phyloP scores from a whole-genome alignment of 1,284 basidiomycete species.

The Pseudozyma thailandica region DNA sequence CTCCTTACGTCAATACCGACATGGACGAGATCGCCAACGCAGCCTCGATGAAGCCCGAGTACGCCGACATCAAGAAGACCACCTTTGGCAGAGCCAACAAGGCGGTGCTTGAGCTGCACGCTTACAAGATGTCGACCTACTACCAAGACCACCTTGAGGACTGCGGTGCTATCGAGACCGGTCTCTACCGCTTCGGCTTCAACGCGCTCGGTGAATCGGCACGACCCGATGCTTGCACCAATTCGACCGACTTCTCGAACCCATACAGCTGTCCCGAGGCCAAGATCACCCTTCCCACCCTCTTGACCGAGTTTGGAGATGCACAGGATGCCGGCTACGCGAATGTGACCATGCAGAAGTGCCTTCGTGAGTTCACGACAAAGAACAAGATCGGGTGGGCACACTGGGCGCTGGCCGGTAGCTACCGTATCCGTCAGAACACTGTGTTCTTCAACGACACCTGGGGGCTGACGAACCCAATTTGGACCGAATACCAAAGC shows the following conservation, averaged over 20 bases:
- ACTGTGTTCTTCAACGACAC: conserved; percentile 35
- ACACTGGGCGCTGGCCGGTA: conserved; percentile 37
- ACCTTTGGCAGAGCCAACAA: conserved; percentile 42
- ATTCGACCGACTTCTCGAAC: conserved; percentile 17
- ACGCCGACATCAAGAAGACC: conserved; percentile 30
- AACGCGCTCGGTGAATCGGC: conserved; percentile 36
- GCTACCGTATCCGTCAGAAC: conserved; percentile 33
- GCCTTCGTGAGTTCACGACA: conserved; percentile 42
- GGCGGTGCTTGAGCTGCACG: conserved; percentile 44
- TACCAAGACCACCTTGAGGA: conserved; percentile 33
- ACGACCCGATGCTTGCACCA: conserved; percentile 22
- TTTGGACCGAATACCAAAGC: conserved; percentile 21
- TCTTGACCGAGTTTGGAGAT: conserved; percentile 45
- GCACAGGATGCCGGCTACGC: conserved; percentile 21
- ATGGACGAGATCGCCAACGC: conserved; percentile 26
- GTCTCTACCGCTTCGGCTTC: conserved; percentile 40
- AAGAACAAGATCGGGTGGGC: conserved; percentile 49
- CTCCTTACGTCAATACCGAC: conserved; percentile 28
- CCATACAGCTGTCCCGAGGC: conserved; percentile 33
- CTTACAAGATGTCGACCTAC: conserved; percentile 34
- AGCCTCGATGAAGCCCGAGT: conserved; percentile 11
- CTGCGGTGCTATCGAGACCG: conserved; percentile 29
- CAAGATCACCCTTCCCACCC: conserved; percentile 25
- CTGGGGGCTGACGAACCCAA: conserved; percentile 32
- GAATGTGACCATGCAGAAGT: conserved; percentile 43